Evolutionary conservation across 139 green algal genomes (phyloP), one percentile per base, ranked within the genome.

Genomic region (Penium margaritaceum): DNA sequence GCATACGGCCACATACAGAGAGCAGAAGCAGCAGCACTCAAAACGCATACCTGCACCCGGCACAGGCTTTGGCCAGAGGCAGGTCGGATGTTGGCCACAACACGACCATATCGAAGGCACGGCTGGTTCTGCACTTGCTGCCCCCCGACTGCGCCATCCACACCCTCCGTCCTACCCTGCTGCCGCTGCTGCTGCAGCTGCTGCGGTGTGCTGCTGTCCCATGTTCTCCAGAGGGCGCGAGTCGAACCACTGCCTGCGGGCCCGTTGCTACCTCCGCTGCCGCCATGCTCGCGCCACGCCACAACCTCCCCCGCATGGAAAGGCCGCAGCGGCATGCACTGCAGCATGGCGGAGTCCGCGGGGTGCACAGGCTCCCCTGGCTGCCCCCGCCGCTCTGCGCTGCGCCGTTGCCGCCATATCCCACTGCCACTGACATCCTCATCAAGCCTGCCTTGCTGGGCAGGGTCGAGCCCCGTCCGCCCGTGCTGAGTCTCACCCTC

Each of bases 281-380:
- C 29, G 14, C 46, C 0, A n/a, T 66, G 36, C 9, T 44, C 37
- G n/a, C 24, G 35, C 54, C 66, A 72, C 14, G 9, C 58, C 53
- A 51, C 35, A 34, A 63, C 61, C 79, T 85, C 79, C 9, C 85
- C 87, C 4, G 81, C 83, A 46, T 62, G 67, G 71, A 84, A 85
- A 15, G 76, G 77, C 14, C 84, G 27, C 60, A 91, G 79, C 9
- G 87, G 87, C 44, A 78, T 73, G 17, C 87, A 77, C 47, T 84
- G 74, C 36, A 90, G 62, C 38, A 87, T 69, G 34, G 63, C 64
- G 4, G 29, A 39, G 67, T 91, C 87, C 6, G 65, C 61, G 15
- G 79, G 58, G 27, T 80, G 67, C 51, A 91, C 60, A 24, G 76
- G 65, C 2, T 65, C 72, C 27, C 87, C 87, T 0, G 80, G 82